Conservation (phyloP, 495 filamentous ascomycete species). For the Amphirosellinia nigrospora region DNA sequence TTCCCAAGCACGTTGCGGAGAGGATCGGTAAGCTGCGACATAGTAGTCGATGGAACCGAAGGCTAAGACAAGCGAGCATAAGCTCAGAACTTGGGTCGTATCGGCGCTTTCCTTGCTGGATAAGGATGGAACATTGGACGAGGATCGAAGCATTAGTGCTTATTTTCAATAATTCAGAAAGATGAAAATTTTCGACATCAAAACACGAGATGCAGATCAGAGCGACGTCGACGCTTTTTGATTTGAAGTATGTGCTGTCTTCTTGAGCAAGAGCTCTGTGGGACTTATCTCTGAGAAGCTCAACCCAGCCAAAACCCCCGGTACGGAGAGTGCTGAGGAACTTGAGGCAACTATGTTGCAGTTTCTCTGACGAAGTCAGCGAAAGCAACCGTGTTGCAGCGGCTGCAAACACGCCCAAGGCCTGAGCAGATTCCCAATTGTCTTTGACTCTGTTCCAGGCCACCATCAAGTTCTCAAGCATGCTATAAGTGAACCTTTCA, state of each 20-base stretch:
- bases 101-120: slow-evolving; percentile 39
- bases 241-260: slow-evolving; percentile 33
- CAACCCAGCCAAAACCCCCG: slow-evolving; percentile 41
- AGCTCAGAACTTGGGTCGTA: slow-evolving; percentile 9
- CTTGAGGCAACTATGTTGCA: slow-evolving; percentile 23
- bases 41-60: slow-evolving; percentile 41
- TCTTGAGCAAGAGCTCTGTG: slow-evolving; percentile 29
- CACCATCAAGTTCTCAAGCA: slow-evolving; percentile 33
- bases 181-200: slow-evolving; percentile 39
- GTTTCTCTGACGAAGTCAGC: slow-evolving; percentile 29
- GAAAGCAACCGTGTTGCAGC: slow-evolving; percentile 47
- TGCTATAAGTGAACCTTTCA: slow-evolving; percentile 19
- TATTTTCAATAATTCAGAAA: slow-evolving; percentile 33
- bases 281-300: slow-evolving; percentile 34
- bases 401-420: slow-evolving; percentile 44
- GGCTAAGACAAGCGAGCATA: slow-evolving; percentile 26
- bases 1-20: neutral
- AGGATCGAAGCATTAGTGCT: slow-evolving; percentile 38
- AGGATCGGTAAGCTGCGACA: slow-evolving; percentile 36
- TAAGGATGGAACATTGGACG: slow-evolving; percentile 48
- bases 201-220: slow-evolving; percentile 50
- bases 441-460: slow-evolving; percentile 43
- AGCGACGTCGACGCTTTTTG: slow-evolving; percentile 41
- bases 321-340: slow-evolving; percentile 36
- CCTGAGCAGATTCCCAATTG: slow-evolving; percentile 58